A percentile compares a stretch with the other conserved stretches of the same genome.
Evolutionary conservation across 257 asterid genomes (phyloP).

Genomic region (Euphrasia confusa): DNA sequence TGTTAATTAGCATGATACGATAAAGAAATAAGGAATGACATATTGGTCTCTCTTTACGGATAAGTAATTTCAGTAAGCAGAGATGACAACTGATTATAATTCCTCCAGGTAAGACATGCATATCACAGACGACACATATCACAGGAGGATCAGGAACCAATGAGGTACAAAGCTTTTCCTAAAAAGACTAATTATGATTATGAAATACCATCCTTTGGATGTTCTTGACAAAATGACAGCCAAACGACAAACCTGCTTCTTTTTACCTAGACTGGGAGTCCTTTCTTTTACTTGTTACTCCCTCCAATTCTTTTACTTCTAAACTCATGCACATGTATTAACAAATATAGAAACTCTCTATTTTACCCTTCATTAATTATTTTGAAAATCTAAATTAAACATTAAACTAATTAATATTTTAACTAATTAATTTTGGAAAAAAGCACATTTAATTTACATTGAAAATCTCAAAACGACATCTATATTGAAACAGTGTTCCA

Average conservation of each 20-base stretch:
- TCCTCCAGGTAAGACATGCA: background rate
- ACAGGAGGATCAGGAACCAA: background rate
- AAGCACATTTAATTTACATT: too few species aligned
- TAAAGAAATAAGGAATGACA: background rate
- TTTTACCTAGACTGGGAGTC: background rate
- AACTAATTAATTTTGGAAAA: too few species aligned
- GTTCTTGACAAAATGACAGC: background rate
- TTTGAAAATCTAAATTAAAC: too few species aligned
- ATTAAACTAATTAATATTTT: too few species aligned
- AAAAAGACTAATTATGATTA: background rate
- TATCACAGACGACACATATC: background rate
- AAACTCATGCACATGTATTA: too few species aligned
- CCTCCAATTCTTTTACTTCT: too few species aligned
- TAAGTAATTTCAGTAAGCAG: background rate
- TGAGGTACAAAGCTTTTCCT: background rate
- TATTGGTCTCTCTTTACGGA: background rate
- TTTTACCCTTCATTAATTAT: too few species aligned
- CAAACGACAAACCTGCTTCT: background rate
- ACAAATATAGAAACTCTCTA: too few species aligned
- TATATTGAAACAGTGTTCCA: too few species aligned
- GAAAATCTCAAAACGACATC: too few species aligned
- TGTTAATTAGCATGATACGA: background rate
- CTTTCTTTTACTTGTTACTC: background rate
- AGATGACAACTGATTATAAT: background rate
- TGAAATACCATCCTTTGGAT: background rate